Evolutionary conservation across 2,329 filamentous ascomycete species (phyloP).

Genomic region (Acephala macrosclerotiorum): DNA sequence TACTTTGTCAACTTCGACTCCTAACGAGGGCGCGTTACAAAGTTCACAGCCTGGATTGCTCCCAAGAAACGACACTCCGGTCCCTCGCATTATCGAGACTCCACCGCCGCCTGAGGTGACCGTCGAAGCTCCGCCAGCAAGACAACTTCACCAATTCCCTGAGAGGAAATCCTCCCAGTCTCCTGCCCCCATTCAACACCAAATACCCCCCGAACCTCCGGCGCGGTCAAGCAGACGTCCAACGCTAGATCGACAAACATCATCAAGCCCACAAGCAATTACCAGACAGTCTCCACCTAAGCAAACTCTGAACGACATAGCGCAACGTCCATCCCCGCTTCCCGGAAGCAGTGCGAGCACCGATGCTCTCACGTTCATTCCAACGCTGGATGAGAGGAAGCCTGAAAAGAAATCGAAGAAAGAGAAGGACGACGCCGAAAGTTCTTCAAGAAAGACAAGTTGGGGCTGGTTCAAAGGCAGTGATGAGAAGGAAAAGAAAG

Average conservation of each 20-base stretch:
- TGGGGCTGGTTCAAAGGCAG: conserved; percentile 85
- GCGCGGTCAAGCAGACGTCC: conserved; percentile 55
- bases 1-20: conserved; percentile 2
- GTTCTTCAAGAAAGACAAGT: conserved; percentile 73
- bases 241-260: conserved; percentile 44
- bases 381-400: conserved; percentile 80
- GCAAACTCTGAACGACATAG: conserved; percentile 62
- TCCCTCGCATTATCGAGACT: conserved; percentile 72
- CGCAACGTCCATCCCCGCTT: conserved; percentile 70
- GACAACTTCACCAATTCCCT: conserved; percentile 50
- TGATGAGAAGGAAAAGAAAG: conserved; percentile 78
- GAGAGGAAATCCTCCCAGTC: conserved; percentile 63
- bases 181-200: conserved; percentile 30
- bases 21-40: conserved; percentile 11
- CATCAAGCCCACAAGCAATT: conserved; percentile 37
- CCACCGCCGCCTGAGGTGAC: conserved; percentile 50
- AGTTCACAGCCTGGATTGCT: conserved; percentile 36
- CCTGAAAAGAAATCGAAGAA: conserved; percentile 78
- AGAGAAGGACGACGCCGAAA: conserved; percentile 69
- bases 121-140: conserved; percentile 21
- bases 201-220: conserved; percentile 53
- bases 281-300: conserved; percentile 25
- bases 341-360: conserved; percentile 76
- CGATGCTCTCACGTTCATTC: conserved; percentile 81
- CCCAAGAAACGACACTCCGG: conserved; percentile 45